Evolutionary conservation across 2,329 filamentous ascomycete genomes (phyloP), one percentile per base, ranked within the genome.

Genomic region (Sordariomycetes sp.): DNA sequence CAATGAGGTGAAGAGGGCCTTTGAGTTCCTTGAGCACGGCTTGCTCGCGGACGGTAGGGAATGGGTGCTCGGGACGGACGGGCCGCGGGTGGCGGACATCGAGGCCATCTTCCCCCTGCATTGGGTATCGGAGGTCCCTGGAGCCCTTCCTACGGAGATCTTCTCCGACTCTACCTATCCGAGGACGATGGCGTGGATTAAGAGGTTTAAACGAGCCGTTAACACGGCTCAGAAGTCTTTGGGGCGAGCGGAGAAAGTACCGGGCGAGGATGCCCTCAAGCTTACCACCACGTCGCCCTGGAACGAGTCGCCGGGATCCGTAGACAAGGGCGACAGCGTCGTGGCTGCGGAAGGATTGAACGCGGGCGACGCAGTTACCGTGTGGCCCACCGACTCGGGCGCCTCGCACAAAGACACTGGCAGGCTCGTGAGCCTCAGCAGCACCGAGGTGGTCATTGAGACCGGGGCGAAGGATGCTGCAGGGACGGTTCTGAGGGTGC

Each of bases 21-120:
- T 88, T 62, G 74, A 75, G 43, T 66, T 86, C 51, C 67, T 89
- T 2, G 87, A 91, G 71, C 75, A 71, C 2, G 80, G 78, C 0
- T 67, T 89, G 58, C 73, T 91, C 5, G 79, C 75, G 1, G 86
- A 90, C 70, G 85, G 82, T n/a, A 75, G 86, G 58, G 67, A 78
- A 3, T 90, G 86, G 86, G 70, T 90, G 10, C 70, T 86, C 14
- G 75, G 72, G 12, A 79, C 76, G 1, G 65, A 76, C 2, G 68
- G 69, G 20, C 81, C 83, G 1, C 77, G 74, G 1, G 68, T 89
- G 61, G 84, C 81, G 3, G 88, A 91, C 67, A 82, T 90, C 60
- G 83, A 90, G 71, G 82, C 79, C 51, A 71, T 87, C 14, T 89
- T 83, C 84, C 76, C 80, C 0, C 78, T 90, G 62, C 79, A 86